Percentiles rank a stretch among this genome's conserved stretches.
phyloP scores from a whole-genome alignment of 345 rosid genomes.

The Salix arbutifolia region DNA sequence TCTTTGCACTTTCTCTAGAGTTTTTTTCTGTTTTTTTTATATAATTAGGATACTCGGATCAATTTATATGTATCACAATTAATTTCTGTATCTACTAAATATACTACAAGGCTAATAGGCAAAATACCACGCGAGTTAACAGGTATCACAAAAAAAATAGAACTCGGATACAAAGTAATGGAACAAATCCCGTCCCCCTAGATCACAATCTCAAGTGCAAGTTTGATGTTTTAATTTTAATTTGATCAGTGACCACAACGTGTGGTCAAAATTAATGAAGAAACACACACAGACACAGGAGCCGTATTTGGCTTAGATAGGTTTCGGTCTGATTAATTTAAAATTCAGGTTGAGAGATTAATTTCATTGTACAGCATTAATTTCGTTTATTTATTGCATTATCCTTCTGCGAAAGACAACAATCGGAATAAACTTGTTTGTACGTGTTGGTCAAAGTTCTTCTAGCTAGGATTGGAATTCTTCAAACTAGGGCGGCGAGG shows the following conservation, averaged over 20 bases:
- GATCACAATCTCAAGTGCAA: neutral
- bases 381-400: neutral
- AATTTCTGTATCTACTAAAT: too few species aligned
- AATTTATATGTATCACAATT: fast-evolving
- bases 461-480: neutral
- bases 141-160: too few species aligned
- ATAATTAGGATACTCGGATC: fast-evolving
- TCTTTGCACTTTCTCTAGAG: neutral
- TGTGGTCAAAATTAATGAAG: neutral
- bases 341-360: neutral
- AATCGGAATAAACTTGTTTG: neutral
- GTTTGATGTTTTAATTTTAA: neutral
- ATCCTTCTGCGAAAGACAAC: neutral
- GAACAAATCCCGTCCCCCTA: too few species aligned
- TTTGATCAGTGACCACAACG: too few species aligned
- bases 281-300: neutral
- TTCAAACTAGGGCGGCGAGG: neutral
- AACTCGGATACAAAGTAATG: too few species aligned
- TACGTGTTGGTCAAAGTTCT: neutral
- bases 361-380: neutral
- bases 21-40: too few species aligned
- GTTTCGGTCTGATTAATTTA: neutral
- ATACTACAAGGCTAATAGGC: too few species aligned
- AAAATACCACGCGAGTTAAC: too few species aligned
- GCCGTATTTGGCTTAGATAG: neutral